Evolutionary conservation across 805 yeast genomes (phyloP).

Genomic region (Metschnikowia shivogae): DNA sequence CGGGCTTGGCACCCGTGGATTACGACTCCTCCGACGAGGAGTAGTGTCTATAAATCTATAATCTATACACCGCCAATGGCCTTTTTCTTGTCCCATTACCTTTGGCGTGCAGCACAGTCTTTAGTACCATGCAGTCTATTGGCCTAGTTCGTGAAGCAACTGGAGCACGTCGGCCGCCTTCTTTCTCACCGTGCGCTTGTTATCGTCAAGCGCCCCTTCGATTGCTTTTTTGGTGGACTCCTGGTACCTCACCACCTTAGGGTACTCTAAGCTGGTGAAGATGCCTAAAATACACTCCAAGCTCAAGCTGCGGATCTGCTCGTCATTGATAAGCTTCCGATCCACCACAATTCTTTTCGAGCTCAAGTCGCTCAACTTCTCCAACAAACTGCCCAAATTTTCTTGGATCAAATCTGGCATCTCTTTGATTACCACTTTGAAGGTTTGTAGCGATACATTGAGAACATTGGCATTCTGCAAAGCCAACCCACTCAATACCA

Average conservation of each 20-base stretch:
- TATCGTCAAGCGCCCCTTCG: slow-evolving; percentile 61
- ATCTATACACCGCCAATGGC: slow-evolving; percentile 3
- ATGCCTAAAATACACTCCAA: slow-evolving; percentile 50
- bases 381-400: slow-evolving; percentile 55
- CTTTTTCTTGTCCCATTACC: background rate
- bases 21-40: slow-evolving; percentile 26
- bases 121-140: slow-evolving; percentile 1
- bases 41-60: slow-evolving; percentile 15
- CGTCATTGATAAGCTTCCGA: slow-evolving; percentile 30
- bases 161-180: slow-evolving; percentile 80
- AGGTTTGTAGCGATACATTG: slow-evolving; percentile 57
- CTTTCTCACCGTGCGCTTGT: slow-evolving; percentile 68
- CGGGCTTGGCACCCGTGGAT: slow-evolving; percentile 83
- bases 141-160: slow-evolving; percentile 52
- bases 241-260: slow-evolving; percentile 49
- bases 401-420: slow-evolving; percentile 48
- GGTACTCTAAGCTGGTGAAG: slow-evolving; percentile 31
- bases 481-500: slow-evolving; percentile 61
- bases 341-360: slow-evolving; percentile 16
- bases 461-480: slow-evolving; percentile 47
- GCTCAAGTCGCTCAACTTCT: slow-evolving; percentile 44
- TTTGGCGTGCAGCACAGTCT: too few species aligned
- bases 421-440: slow-evolving; percentile 51
- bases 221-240: slow-evolving; percentile 45
- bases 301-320: slow-evolving; percentile 52